A percentile compares a stretch with the other conserved stretches of the same genome.
Conservation (phyloP, 129 eudicot species). For the Artemisia argyi region DNA sequence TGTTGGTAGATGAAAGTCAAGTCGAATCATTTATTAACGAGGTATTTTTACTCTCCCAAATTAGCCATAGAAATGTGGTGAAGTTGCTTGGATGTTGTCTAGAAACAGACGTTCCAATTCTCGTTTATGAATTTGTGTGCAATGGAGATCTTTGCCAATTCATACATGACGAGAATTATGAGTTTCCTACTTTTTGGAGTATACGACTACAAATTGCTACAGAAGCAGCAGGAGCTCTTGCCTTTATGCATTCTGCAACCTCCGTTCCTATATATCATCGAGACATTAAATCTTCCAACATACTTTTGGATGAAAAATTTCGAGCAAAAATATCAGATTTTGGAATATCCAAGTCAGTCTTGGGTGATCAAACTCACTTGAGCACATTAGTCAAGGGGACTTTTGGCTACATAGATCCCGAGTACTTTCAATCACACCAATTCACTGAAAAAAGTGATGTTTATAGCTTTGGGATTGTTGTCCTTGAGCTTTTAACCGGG, state of each 20-base stretch:
- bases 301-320: slow-evolving; percentile 5
- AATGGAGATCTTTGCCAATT: background rate
- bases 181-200: slow-evolving; percentile 11
- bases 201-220: background rate
- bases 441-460: slow-evolving; percentile 6
- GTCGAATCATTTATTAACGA: background rate
- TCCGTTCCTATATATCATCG: background rate
- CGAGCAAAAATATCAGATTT: slow-evolving; percentile 4
- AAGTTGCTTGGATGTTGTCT: background rate
- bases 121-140: background rate
- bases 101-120: slow-evolving; percentile 7
- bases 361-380: background rate
- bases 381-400: slow-evolving; percentile 3
- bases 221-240: slow-evolving; percentile 1
- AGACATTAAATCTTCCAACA: slow-evolving; percentile 3
- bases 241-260: background rate
- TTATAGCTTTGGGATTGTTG: slow-evolving; percentile 4
- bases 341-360: background rate
- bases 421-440: slow-evolving; percentile 6
- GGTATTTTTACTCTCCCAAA: background rate
- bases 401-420: background rate
- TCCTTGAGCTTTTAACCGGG: background rate
- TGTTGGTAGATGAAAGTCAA: background rate
- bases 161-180: slow-evolving; percentile 2
- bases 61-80: background rate